Evolutionary conservation across 345 rosid genomes (phyloP).

Genomic region (Bretschneidera sinensis): DNA sequence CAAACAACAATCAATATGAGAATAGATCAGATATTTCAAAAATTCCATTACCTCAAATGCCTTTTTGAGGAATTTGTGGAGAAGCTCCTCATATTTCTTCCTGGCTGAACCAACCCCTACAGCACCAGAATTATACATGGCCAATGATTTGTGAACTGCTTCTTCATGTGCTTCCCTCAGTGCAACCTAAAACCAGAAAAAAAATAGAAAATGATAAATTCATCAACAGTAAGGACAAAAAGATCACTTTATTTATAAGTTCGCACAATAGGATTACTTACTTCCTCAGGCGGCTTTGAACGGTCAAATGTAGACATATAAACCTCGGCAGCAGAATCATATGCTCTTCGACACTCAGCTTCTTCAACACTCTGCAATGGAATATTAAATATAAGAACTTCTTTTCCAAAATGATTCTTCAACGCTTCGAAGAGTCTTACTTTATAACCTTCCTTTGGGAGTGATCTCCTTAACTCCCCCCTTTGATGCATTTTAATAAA

Average conservation of each 20-base stretch:
- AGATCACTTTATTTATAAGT: background rate
- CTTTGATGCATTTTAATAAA: too few species aligned
- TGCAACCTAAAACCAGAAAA: constrained; percentile 45
- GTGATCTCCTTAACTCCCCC: too few species aligned
- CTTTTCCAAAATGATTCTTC: background rate
- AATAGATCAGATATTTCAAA: background rate
- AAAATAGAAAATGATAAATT: constrained; percentile 25
- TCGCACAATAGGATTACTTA: constrained; percentile 32
- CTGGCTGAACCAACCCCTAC: constrained; percentile 78
- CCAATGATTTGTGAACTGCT: constrained; percentile 69
- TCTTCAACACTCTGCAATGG: constrained; percentile 90
- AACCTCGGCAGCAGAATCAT: constrained; percentile 70
- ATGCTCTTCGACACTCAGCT: constrained; percentile 89
- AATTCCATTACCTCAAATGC: constrained; percentile 65
- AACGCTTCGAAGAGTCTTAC: background rate
- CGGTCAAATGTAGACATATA: constrained; percentile 69
- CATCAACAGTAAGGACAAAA: constrained; percentile 7
- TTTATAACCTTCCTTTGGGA: background rate
- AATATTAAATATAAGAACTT: constrained; percentile 3
- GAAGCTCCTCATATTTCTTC: constrained; percentile 81
- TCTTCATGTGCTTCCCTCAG: constrained; percentile 90
- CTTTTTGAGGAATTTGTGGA: constrained; percentile 75
- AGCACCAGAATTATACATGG: constrained; percentile 64
- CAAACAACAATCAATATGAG: background rate
- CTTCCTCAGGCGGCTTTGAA: constrained; percentile 83